These are phyloP conservation scores for Marchantia polymorpha DNA, from an alignment of 225 moss, liverwort and hornwort species.

Conservation along the genomic window DNA sequence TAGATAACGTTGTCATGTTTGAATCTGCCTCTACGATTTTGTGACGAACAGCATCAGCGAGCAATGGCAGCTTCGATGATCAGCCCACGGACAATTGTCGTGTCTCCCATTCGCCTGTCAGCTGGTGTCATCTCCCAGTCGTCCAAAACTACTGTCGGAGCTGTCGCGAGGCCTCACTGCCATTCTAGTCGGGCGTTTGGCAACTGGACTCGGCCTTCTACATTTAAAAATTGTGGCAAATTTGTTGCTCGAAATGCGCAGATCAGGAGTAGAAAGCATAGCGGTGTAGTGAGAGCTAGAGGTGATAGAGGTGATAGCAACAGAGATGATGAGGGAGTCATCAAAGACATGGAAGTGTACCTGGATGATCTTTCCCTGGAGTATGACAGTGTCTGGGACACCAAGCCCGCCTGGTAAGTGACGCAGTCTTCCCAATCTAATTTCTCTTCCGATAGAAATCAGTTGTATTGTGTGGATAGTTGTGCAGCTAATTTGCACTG, in stretches of 20 bases:
- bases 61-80: constrained; percentile 10
- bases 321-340: constrained; percentile 43
- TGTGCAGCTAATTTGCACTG: no score
- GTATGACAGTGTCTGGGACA: constrained; percentile 99
- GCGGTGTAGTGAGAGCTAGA: background rate
- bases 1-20: background rate
- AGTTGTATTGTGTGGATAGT: no score
- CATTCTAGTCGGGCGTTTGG: background rate
- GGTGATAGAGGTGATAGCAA: constrained; percentile 18
- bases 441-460: no score
- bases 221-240: background rate
- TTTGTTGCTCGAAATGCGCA: background rate
- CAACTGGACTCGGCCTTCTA: background rate
- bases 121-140: background rate
- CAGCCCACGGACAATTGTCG: background rate
- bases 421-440: no score
- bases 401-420: constrained; percentile 88
- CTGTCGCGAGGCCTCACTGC: background rate
- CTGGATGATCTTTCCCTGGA: constrained; percentile 79
- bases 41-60: background rate
- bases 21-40: background rate
- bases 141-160: background rate
- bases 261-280: background rate
- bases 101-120: background rate
- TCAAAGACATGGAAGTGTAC: constrained; percentile 88